Evolutionary conservation across 192 early-diverging fungal species (phyloP).

Genomic region (Coemansia sp.): DNA sequence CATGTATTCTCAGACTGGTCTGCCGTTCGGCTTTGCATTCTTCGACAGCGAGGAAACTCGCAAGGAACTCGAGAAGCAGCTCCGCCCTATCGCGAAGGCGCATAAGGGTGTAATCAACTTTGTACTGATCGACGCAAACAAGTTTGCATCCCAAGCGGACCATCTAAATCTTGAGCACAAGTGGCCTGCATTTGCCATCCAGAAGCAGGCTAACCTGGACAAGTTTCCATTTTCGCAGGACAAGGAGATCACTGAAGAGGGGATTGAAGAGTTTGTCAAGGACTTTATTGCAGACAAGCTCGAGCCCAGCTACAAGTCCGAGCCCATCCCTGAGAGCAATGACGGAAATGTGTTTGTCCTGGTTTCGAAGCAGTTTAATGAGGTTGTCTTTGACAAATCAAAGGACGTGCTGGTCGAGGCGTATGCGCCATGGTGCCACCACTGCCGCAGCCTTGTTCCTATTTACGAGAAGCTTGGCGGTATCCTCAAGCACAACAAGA

Average conservation of each 20-base stretch:
- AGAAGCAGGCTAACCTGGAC: slow-evolving; percentile 66
- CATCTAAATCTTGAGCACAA: slow-evolving; percentile 86
- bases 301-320: slow-evolving; percentile 79
- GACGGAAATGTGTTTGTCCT: slow-evolving; percentile 87
- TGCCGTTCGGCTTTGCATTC: slow-evolving; percentile 92
- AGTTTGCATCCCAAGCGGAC: slow-evolving; percentile 83
- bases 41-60: slow-evolving; percentile 64
- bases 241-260: slow-evolving; percentile 61
- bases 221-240: slow-evolving; percentile 87
- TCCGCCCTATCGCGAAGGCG: slow-evolving; percentile 78
- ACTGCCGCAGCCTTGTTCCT: slow-evolving; percentile 80
- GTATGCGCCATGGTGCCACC: slow-evolving; percentile 92
- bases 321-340: slow-evolving; percentile 78
- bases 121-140: slow-evolving; percentile 85
- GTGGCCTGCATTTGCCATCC: slow-evolving; percentile 94
- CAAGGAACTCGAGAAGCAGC: slow-evolving; percentile 54
- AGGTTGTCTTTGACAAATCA: slow-evolving; percentile 18
- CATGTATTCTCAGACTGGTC: slow-evolving; percentile 79
- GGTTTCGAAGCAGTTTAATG: slow-evolving; percentile 75
- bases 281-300: slow-evolving; percentile 67
- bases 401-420: slow-evolving; percentile 67
- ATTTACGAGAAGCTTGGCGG: slow-evolving; percentile 83
- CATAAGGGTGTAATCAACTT: slow-evolving; percentile 88
- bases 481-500: slow-evolving; percentile 53
- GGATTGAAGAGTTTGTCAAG: slow-evolving; percentile 62